phyloP scores from a whole-genome alignment of 768 basidiomycete genomes.

The Leccinellum albellum region DNA sequence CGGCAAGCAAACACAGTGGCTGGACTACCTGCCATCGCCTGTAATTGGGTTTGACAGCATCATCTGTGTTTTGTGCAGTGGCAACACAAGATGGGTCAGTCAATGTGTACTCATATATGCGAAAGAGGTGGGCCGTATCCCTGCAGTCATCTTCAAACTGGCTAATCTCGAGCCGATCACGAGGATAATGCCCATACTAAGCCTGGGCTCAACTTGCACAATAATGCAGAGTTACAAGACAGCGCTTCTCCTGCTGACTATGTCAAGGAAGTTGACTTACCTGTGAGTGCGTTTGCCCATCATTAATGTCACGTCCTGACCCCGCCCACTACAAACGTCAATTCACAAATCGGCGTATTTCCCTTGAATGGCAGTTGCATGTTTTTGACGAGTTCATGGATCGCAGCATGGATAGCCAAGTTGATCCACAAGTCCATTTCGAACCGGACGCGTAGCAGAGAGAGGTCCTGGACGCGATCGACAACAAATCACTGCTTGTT shows the following conservation, averaged over 20 bases:
- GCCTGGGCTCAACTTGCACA: slow-evolving; percentile 65
- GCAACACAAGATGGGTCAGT: slow-evolving; percentile 76
- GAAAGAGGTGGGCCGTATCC: slow-evolving; percentile 59
- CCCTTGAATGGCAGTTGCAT: slow-evolving; percentile 65
- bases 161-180: not conserved
- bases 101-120: slow-evolving; percentile 77
- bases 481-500: slow-evolving; percentile 56
- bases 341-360: slow-evolving; percentile 60
- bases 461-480: slow-evolving; percentile 60
- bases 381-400: slow-evolving; percentile 72
- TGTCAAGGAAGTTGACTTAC: slow-evolving; percentile 64
- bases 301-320: slow-evolving; percentile 5
- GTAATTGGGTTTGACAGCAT: slow-evolving; percentile 60
- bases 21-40: slow-evolving; percentile 80
- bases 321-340: slow-evolving; percentile 62
- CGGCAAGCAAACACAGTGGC: slow-evolving; percentile 75
- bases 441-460: slow-evolving; percentile 71
- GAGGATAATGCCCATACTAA: slow-evolving; percentile 75
- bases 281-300: slow-evolving; percentile 48
- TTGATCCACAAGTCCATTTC: slow-evolving; percentile 58
- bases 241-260: slow-evolving; percentile 69
- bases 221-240: slow-evolving; percentile 64
- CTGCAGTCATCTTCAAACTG: not conserved
- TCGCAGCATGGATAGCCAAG: slow-evolving; percentile 60
- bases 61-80: slow-evolving; percentile 66